A percentile compares a stretch with the other conserved stretches of the same genome.
phyloP scores from a whole-genome alignment of 192 early-diverging fungal genomes.

The Helicostylum pulchrum region DNA sequence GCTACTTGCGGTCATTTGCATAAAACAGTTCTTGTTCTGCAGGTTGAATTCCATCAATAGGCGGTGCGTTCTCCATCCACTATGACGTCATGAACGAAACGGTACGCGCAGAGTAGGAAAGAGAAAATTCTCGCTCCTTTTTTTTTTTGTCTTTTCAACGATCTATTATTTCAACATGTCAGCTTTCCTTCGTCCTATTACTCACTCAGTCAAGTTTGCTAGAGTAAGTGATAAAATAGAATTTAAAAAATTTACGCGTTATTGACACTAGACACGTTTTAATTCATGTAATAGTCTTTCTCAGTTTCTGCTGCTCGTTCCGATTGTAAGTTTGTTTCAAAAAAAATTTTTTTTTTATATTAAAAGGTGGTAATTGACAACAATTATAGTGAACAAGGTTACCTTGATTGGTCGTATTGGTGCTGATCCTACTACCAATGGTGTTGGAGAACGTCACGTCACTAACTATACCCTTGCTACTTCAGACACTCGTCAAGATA shows the following conservation, averaged over 20 bases:
- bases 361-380: background rate
- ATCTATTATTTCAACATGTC: background rate
- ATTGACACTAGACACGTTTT: background rate
- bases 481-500: slow-evolving; percentile 55
- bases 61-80: too few species aligned
- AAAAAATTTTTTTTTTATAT: background rate
- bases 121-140: background rate
- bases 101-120: too few species aligned
- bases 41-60: too few species aligned
- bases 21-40: too few species aligned
- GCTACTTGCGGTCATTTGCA: too few species aligned
- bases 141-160: slow-evolving; percentile 10
- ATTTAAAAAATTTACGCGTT: background rate
- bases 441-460: slow-evolving; percentile 45
- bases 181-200: slow-evolving; percentile 11
- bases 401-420: slow-evolving; percentile 64
- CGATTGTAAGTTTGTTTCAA: slow-evolving; percentile 1
- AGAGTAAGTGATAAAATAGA: slow-evolving; percentile 14
- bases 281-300: slow-evolving; percentile 20
- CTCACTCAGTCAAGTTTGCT: slow-evolving; percentile 8
- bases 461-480: slow-evolving; percentile 65
- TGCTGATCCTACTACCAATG: slow-evolving; percentile 48
- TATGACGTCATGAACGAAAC: too few species aligned
- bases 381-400: slow-evolving; percentile 59
- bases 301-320: slow-evolving; percentile 19